A percentile compares a stretch with the other conserved stretches of the same genome.
Conservation (phyloP, 2,329 filamentous ascomycete genomes). For the Camptophora hylomeconis region DNA sequence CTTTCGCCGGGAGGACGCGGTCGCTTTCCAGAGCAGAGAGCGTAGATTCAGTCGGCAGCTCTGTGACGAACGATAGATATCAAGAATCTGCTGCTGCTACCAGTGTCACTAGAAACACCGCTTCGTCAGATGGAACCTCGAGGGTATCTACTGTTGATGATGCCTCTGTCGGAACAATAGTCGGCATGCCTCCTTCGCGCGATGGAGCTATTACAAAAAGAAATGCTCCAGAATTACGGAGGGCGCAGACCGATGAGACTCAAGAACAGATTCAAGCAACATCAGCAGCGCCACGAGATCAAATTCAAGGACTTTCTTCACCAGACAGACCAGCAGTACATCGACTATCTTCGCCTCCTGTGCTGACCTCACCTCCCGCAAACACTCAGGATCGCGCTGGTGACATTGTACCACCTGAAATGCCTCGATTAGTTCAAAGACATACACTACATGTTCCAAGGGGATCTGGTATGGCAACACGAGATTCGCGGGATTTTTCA, state of each 20-base stretch:
- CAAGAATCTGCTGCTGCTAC: too few species aligned
- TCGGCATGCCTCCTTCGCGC: too few species aligned
- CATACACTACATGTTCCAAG: slow-evolving; percentile 83
- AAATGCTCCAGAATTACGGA: too few species aligned
- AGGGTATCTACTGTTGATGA: slow-evolving; percentile 16
- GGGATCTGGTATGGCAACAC: slow-evolving; percentile 42
- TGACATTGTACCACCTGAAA: slow-evolving; percentile 39
- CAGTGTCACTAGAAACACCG: slow-evolving; percentile 19
- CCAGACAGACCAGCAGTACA: slow-evolving; percentile 15
- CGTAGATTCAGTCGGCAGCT: slow-evolving; percentile 33
- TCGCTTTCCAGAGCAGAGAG: slow-evolving; percentile 29
- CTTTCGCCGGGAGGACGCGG: too few species aligned
- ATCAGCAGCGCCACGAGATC: neutral
- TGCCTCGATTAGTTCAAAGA: slow-evolving; percentile 57
- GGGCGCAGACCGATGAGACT: too few species aligned
- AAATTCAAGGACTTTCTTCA: neutral
- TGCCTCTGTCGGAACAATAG: too few species aligned
- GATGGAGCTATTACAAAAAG: too few species aligned
- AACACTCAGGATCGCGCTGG: slow-evolving; percentile 9
- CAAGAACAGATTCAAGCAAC: neutral
- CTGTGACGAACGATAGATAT: slow-evolving; percentile 20
- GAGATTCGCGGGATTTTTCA: slow-evolving; percentile 54
- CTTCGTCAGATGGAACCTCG: slow-evolving; percentile 13
- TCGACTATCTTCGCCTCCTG: slow-evolving; percentile 29
- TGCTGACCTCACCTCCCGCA: slow-evolving; percentile 46